A percentile compares a stretch with the other conserved stretches of the same genome.
phyloP scores from a whole-genome alignment of 495 filamentous ascomycete genomes.

The Aspergillus bridgeri region DNA sequence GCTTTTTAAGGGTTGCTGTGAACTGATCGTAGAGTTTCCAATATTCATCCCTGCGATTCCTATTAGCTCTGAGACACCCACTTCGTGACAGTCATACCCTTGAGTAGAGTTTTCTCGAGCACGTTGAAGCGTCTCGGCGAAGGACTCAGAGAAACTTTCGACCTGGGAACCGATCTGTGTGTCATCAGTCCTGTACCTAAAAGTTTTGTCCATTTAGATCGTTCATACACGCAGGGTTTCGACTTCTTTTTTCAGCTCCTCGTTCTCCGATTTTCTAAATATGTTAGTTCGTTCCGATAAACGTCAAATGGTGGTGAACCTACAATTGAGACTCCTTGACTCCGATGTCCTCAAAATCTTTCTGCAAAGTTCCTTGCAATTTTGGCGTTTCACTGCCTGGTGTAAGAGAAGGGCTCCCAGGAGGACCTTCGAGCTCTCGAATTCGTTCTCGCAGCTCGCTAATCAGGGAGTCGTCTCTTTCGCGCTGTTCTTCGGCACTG shows the following conservation, averaged over 20 bases:
- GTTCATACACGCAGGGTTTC: conserved; percentile 36
- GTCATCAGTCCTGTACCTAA: conserved; percentile 7
- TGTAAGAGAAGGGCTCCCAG: conserved; percentile 38
- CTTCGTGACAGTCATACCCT: conserved; percentile 23
- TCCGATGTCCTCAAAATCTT: conserved; percentile 45
- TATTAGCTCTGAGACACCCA: not conserved
- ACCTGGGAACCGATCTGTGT: conserved; percentile 27
- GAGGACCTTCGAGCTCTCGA: conserved; percentile 46
- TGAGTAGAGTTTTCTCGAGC: conserved; percentile 39
- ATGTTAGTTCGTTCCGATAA: conserved; percentile 15
- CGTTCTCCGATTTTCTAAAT: conserved; percentile 41
- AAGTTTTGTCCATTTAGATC: not conserved
- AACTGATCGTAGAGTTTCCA: conserved; percentile 47
- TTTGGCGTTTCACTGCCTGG: conserved; percentile 40
- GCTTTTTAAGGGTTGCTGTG: conserved; percentile 37
- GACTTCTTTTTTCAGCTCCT: conserved; percentile 40
- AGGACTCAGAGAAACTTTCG: conserved; percentile 38
- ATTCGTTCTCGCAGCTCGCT: conserved; percentile 53
- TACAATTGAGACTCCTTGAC: conserved; percentile 42
- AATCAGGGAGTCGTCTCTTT: conserved; percentile 52
- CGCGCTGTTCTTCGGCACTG: conserved; percentile 52
- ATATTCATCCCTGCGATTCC: conserved; percentile 39
- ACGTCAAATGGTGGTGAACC: conserved; percentile 11
- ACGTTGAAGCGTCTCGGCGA: conserved; percentile 32
- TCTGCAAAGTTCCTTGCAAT: conserved; percentile 42